phyloP scores from a whole-genome alignment of 2,329 filamentous ascomycete genomes.

The Fusarium protoensiforme region DNA sequence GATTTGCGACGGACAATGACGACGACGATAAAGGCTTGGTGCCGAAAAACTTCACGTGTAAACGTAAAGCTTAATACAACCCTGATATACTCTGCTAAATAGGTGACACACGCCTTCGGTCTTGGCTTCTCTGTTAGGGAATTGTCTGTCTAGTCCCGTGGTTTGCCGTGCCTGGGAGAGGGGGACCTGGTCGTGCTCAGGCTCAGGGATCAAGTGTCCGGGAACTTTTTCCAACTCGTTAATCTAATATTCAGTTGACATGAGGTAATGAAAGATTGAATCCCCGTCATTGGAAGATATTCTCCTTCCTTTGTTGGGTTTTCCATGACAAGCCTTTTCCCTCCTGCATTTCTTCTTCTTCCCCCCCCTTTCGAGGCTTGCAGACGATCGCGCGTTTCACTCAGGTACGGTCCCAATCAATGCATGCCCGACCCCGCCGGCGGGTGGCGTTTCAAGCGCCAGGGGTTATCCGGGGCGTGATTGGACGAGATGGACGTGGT shows the following conservation, averaged over 20 bases:
- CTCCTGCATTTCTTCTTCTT: not conserved
- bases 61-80: not conserved
- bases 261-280: not conserved
- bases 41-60: constrained; percentile 8
- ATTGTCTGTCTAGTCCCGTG: not conserved
- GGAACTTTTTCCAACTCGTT: not conserved
- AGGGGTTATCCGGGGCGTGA: constrained; percentile 12
- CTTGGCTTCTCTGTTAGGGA: not conserved
- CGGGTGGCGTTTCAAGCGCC: constrained; percentile 37
- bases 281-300: not conserved
- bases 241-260: not conserved
- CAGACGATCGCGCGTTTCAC: constrained; percentile 38
- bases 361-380: constrained; percentile 13
- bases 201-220: not conserved
- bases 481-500: constrained; percentile 22
- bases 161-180: not conserved
- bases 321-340: not conserved
- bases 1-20: not conserved
- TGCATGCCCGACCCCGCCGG: not conserved
- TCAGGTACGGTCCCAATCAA: constrained; percentile 39
- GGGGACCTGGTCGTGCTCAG: not conserved
- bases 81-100: constrained; percentile 10
- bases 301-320: constrained; percentile 11
- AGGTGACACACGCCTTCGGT: constrained; percentile 8
- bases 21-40: not conserved